phyloP scores from a whole-genome alignment of 1,284 basidiomycete species.

The Apiotrichum mycotoxinovorans region DNA sequence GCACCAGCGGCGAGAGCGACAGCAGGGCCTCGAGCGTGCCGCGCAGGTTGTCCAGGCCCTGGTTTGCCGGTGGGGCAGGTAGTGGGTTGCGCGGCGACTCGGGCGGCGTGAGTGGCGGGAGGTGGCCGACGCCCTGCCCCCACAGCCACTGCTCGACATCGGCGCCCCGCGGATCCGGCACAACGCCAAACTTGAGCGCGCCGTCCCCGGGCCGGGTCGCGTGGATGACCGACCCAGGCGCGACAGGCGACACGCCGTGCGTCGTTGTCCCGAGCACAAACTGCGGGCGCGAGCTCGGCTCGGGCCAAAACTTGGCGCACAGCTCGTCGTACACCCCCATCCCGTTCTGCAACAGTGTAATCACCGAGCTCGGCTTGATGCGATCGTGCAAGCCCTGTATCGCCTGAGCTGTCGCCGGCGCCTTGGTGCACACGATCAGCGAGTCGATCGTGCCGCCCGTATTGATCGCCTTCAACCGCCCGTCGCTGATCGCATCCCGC shows the following conservation, averaged over 20 bases:
- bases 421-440: constrained; percentile 79
- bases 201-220: constrained; percentile 58
- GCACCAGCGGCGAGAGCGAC: constrained; percentile 58
- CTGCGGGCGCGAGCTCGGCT: constrained; percentile 69
- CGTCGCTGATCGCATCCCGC: not conserved
- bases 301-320: constrained; percentile 65
- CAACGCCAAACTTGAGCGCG: constrained; percentile 69
- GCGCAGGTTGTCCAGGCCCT: constrained; percentile 53
- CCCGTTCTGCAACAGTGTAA: constrained; percentile 86
- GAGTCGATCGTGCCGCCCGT: constrained; percentile 56
- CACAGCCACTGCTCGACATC: constrained; percentile 37
- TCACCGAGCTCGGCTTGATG: constrained; percentile 66
- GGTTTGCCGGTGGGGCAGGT: constrained; percentile 59
- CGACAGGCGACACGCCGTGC: constrained; percentile 59
- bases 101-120: constrained; percentile 23
- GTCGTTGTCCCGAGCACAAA: constrained; percentile 81
- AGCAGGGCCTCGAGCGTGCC: constrained; percentile 65
- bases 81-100: constrained; percentile 34
- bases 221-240: constrained; percentile 51
- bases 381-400: constrained; percentile 63
- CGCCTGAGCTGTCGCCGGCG: constrained; percentile 61
- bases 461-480: not conserved
- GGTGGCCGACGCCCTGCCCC: constrained; percentile 11
- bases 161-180: constrained; percentile 61
- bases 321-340: constrained; percentile 85